Base-by-base conservation (phyloP, 148 eudicot genomes). In the Diospyros lotus region DNA sequence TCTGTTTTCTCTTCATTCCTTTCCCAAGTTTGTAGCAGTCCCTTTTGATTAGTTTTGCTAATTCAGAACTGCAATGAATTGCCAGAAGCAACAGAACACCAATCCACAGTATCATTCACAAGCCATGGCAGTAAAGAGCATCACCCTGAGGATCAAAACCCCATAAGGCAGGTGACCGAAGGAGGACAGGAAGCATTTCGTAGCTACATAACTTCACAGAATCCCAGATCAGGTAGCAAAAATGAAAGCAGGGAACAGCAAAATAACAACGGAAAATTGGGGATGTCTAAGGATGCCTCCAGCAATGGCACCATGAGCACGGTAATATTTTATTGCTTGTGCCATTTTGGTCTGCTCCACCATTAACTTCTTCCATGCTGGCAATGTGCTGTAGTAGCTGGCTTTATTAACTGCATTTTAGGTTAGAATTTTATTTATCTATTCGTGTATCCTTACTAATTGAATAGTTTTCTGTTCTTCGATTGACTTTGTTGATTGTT, bases 111-210 rank as follows among this genome's bases (percentile, higher is more conserved):
- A n/a, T 62, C 73, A 45, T 44, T 53, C 66, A 28, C 13, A 43
- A 12, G 14, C 12, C 56, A 28, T 75, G 67, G n/a, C 1, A 59
- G 54, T 46, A 75, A 66, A n/a, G 74, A 41, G 67, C 64, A 63
- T 76, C 70, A 52, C 12, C 14, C 60, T 17, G 74, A 63, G 12
- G 75, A 58, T 14, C 81, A 76, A 55, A 90, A 86, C 61, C 84
- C 80, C 64, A 90, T 89, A 10, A 84, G 65, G 59, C 97, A 80
- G 78, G 91, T 90, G 73, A 84, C 86, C 5, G 86, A 87, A 64
- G 65, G 9, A 17, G 71, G 58, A 17, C 76, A 53, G 41, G 69
- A 59, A 71, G 61, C 64, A 52, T 55, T 79, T 44, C 10, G 2
- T 5, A 61, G 65, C 40, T 69, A 60, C 6, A 65, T 42, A 46